These are phyloP conservation scores for Mycocentrospora acerina DNA, from an alignment of 2,329 filamentous ascomycete species.

Conservation along the genomic window DNA sequence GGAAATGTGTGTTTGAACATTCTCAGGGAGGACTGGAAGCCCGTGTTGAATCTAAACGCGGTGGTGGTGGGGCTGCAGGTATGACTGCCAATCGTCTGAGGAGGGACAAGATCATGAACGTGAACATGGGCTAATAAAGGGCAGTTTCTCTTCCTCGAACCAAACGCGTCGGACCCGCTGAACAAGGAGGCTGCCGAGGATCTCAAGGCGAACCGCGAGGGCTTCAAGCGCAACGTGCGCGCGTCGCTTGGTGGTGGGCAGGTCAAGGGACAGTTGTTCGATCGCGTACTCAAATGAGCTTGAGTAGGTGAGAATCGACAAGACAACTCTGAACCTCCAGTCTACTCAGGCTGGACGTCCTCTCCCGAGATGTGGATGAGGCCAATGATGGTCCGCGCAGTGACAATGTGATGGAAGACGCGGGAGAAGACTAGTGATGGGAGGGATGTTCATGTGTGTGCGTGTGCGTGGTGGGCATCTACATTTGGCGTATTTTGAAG, in stretches of 20 bases:
- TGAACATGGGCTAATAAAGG: constrained; percentile 12
- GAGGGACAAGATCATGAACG: background rate
- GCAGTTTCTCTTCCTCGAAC: constrained; percentile 95
- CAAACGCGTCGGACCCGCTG: constrained; percentile 93
- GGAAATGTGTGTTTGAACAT: constrained; percentile 99
- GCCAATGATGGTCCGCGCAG: too few relatives aligned
- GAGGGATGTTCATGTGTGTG: background rate
- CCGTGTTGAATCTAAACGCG: constrained; percentile 92
- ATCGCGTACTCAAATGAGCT: constrained; percentile 70
- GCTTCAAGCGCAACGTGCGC: constrained; percentile 88
- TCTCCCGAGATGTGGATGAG: too few relatives aligned
- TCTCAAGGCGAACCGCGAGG: constrained; percentile 78
- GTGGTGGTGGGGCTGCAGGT: constrained; percentile 93
- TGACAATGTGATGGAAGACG: too few relatives aligned
- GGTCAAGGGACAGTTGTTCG: constrained; percentile 73
- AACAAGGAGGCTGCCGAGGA: constrained; percentile 98
- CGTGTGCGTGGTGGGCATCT: constrained; percentile 30
- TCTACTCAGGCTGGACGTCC: background rate
- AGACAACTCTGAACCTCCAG: background rate
- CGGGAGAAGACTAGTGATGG: too few relatives aligned
- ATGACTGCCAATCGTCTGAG: constrained; percentile 20
- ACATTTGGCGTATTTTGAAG: constrained; percentile 26
- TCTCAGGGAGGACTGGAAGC: constrained; percentile 97
- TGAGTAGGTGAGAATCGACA: too few relatives aligned
- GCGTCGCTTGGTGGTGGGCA: constrained; percentile 77